These are phyloP conservation scores for Picochlorum sp. DNA, from an alignment of 139 green algal species.

Conservation along the genomic window DNA sequence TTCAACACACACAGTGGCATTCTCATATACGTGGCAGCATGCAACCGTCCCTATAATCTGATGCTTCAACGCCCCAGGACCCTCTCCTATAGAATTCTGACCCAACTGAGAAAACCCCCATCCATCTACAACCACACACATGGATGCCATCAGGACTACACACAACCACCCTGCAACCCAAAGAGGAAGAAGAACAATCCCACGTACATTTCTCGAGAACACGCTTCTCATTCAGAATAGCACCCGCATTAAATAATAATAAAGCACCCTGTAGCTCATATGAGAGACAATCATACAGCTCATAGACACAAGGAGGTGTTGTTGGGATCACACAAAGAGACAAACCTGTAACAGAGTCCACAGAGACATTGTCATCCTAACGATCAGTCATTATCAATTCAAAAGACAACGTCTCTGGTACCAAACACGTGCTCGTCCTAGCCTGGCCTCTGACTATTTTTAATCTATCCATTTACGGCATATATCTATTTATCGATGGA, in stretches of 20 bases:
- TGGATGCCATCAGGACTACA: too few species aligned
- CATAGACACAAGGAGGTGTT: too few species aligned
- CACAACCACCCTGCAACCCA: too few species aligned
- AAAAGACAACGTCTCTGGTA: too few species aligned
- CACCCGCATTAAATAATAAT: slow-evolving; percentile 72
- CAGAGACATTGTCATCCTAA: slow-evolving; percentile 51
- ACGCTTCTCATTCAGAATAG: slow-evolving; percentile 83
- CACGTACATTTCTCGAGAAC: slow-evolving; percentile 56
- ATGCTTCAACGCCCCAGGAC: slow-evolving; percentile 56
- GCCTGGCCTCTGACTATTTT: too few species aligned
- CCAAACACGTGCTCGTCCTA: too few species aligned
- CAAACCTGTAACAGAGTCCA: slow-evolving; percentile 74
- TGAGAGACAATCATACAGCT: slow-evolving; percentile 1
- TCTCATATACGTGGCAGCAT: slow-evolving; percentile 76
- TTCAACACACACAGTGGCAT: slow-evolving; percentile 69
- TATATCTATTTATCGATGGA: too few species aligned
- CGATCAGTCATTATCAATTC: too few species aligned
- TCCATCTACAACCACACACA: slow-evolving; percentile 50
- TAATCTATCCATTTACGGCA: too few species aligned
- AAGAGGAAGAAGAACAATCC: not conserved
- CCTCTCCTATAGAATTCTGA: slow-evolving; percentile 20
- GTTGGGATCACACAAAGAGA: too few species aligned
- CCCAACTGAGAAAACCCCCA: slow-evolving; percentile 73
- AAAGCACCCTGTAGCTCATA: slow-evolving; percentile 50
- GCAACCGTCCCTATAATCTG: slow-evolving; percentile 80